Evolutionary conservation across 257 asterid species (phyloP).

Genomic region (Osmanthus fragrans): DNA sequence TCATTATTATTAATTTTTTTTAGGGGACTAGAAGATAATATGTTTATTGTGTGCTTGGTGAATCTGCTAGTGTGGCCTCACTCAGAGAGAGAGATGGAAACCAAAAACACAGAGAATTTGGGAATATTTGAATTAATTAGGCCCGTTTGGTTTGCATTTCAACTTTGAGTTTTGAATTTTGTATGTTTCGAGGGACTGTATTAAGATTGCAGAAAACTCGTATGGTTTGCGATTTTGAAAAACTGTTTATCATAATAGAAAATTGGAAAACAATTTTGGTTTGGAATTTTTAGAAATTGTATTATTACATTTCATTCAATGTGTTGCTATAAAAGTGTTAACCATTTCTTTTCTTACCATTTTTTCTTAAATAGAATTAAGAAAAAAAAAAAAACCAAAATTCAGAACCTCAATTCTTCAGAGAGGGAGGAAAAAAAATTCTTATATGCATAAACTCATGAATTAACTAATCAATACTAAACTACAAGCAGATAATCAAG

Average conservation of each 20-base stretch:
- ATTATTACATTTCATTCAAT: too few relatives aligned
- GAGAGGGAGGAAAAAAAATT: background rate
- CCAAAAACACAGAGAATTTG: too few relatives aligned
- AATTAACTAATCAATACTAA: background rate
- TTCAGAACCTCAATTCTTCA: background rate
- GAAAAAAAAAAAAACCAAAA: constrained; percentile 3
- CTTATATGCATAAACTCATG: background rate
- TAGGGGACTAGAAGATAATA: background rate
- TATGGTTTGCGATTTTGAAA: too few relatives aligned
- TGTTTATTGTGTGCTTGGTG: background rate
- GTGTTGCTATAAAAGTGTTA: background rate
- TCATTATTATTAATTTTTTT: background rate
- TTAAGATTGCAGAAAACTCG: too few relatives aligned
- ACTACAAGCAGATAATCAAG: background rate
- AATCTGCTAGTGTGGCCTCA: background rate
- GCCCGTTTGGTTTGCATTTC: too few relatives aligned
- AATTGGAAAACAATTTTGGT: too few relatives aligned
- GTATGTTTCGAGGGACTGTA: too few relatives aligned
- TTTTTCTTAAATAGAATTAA: background rate
- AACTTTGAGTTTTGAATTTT: too few relatives aligned
- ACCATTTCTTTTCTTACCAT: background rate
- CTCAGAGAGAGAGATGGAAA: too few relatives aligned
- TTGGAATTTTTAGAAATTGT: too few relatives aligned
- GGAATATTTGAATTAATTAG: too few relatives aligned
- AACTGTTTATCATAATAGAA: too few relatives aligned